Conservation (phyloP, 2,329 filamentous ascomycete genomes). For the Trichoderma simmonsii region DNA sequence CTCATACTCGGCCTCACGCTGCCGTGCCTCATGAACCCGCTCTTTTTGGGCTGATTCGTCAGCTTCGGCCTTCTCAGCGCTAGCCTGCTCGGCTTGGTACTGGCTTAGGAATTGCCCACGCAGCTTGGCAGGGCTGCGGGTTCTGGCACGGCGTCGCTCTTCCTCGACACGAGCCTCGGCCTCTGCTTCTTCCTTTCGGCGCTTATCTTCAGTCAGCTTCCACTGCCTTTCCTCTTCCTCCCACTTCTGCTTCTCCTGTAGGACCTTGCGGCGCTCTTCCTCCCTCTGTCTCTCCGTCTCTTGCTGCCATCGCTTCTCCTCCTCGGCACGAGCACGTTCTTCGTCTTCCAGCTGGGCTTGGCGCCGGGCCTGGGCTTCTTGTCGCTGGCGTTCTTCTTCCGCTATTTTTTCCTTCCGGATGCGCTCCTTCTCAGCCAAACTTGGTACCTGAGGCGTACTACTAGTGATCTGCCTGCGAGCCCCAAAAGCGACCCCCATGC, state of each 20-base stretch:
- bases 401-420: slow-evolving; percentile 53
- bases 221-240: slow-evolving; percentile 74
- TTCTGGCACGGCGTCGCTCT: slow-evolving; percentile 61
- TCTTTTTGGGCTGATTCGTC: slow-evolving; percentile 52
- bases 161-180: slow-evolving; percentile 64
- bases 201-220: slow-evolving; percentile 71
- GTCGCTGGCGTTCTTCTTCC: slow-evolving; percentile 58
- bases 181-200: slow-evolving; percentile 69
- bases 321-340: slow-evolving; percentile 56
- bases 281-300: slow-evolving; percentile 60
- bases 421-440: slow-evolving; percentile 79
- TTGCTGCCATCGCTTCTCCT: slow-evolving; percentile 65
- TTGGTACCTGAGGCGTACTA: slow-evolving; percentile 74
- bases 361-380: slow-evolving; percentile 51
- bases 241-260: slow-evolving; percentile 70
- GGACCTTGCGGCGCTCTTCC: slow-evolving; percentile 57
- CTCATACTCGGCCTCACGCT: slow-evolving; percentile 63
- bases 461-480: slow-evolving; percentile 89
- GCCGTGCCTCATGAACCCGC: slow-evolving; percentile 68
- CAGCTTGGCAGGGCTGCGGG: slow-evolving; percentile 64
- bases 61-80: slow-evolving; percentile 33
- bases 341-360: slow-evolving; percentile 51
- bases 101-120: slow-evolving; percentile 84
- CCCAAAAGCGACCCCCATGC: slow-evolving; percentile 89
- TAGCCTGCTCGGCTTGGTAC: slow-evolving; percentile 67